Percentiles rank a stretch among this genome's conserved stretches.
phyloP scores from a whole-genome alignment of 805 yeast genomes.

The Teunomyces gatunensis region DNA sequence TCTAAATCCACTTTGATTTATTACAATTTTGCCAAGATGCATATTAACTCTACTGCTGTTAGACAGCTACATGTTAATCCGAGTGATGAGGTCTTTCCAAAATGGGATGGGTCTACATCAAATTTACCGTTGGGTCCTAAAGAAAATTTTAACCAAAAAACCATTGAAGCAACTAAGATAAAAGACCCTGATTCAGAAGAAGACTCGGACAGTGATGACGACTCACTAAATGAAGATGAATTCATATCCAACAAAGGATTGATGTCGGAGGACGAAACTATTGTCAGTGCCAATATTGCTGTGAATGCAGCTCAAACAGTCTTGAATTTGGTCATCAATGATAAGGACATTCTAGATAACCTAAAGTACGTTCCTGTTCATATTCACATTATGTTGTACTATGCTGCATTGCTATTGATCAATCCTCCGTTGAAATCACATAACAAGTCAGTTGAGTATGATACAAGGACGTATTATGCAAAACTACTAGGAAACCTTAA shows the following conservation, averaged over 20 bases:
- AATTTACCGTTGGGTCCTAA: not conserved
- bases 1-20: slow-evolving; percentile 67
- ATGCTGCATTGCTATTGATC: slow-evolving; percentile 57
- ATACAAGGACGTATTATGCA: slow-evolving; percentile 20
- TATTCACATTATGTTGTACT: slow-evolving; percentile 67
- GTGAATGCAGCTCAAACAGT: slow-evolving; percentile 63
- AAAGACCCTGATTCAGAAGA: slow-evolving; percentile 9
- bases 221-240: slow-evolving; percentile 24
- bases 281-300: slow-evolving; percentile 49
- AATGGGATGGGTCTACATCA: slow-evolving; percentile 20
- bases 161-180: slow-evolving; percentile 6
- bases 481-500: slow-evolving; percentile 37
- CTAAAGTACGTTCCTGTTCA: slow-evolving; percentile 69
- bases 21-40: slow-evolving; percentile 74
- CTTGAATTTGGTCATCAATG: slow-evolving; percentile 55
- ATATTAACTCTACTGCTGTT: slow-evolving; percentile 55
- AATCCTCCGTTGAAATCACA: slow-evolving; percentile 42
- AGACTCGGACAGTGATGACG: slow-evolving; percentile 16
- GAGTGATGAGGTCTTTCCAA: slow-evolving; percentile 31
- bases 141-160: slow-evolving; percentile 3
- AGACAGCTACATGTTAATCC: slow-evolving; percentile 36
- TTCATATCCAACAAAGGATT: slow-evolving; percentile 32
- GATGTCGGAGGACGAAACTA: slow-evolving; percentile 31
- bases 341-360: slow-evolving; percentile 54
- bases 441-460: slow-evolving; percentile 21